Conservation (phyloP, 495 filamentous ascomycete species). For the Tuber indicum region DNA sequence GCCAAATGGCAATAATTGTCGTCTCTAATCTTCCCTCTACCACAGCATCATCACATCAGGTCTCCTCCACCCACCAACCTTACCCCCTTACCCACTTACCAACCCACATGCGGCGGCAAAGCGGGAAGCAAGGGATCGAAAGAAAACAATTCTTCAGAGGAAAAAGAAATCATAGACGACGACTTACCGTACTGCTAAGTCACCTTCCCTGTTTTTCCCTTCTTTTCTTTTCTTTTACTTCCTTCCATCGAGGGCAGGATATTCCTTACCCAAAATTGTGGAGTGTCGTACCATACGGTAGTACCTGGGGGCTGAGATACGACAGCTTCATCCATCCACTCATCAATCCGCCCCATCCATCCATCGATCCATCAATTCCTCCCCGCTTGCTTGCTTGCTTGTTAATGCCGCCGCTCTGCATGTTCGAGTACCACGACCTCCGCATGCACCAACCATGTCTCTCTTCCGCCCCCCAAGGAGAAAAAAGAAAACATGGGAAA, state of each 20-base stretch:
- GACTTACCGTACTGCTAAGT: neutral
- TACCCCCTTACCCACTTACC: neutral
- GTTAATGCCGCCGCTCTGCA: conserved; percentile 3
- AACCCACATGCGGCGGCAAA: conserved; percentile 2
- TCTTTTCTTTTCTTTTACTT: neutral
- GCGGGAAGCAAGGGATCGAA: neutral
- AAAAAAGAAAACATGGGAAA: neutral
- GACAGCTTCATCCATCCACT: neutral
- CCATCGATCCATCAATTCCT: neutral
- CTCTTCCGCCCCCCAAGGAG: neutral
- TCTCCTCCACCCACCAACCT: neutral
- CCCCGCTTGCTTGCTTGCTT: neutral
- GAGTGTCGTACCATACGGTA: neutral
- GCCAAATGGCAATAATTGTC: neutral
- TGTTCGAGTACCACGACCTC: neutral
- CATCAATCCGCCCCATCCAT: neutral
- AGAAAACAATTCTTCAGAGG: neutral
- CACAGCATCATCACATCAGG: neutral
- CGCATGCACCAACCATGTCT: neutral
- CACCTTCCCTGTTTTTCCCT: neutral
- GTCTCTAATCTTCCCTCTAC: neutral
- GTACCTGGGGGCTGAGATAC: neutral
- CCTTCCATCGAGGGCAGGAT: neutral
- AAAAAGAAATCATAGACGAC: neutral
- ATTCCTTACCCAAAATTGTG: neutral